phyloP scores from a whole-genome alignment of 192 early-diverging fungal genomes.

The Backusella parvicylindrica region DNA sequence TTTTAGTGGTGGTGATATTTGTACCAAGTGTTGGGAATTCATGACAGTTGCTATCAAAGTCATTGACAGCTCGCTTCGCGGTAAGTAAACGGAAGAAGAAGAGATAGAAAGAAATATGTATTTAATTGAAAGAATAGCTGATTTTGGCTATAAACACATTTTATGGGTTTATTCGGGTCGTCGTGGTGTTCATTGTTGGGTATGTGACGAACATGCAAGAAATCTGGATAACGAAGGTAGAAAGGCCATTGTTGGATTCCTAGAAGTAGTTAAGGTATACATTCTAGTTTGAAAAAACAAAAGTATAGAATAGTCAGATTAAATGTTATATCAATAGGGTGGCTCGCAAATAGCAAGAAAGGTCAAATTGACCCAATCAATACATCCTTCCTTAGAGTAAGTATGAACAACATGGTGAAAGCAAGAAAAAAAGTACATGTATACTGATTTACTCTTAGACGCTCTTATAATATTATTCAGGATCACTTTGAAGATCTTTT shows the following conservation, averaged over 20 bases:
- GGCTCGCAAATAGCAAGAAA: conserved; percentile 71
- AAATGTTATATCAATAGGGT: conserved; percentile 58
- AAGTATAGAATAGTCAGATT: not conserved
- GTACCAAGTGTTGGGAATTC: conserved; percentile 89
- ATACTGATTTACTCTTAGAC: conserved; percentile 28
- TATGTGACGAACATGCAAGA: conserved; percentile 86
- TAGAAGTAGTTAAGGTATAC: conserved; percentile 68
- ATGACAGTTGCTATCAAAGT: conserved; percentile 92
- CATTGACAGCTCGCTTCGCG: conserved; percentile 68
- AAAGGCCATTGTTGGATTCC: conserved; percentile 78
- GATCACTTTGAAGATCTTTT: conserved; percentile 71
- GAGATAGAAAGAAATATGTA: not conserved
- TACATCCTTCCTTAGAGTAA: conserved; percentile 75
- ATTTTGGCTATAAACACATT: conserved; percentile 93
- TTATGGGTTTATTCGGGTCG: conserved; percentile 97
- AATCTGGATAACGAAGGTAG: conserved; percentile 73
- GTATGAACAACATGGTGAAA: not conserved
- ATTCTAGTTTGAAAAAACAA: not conserved
- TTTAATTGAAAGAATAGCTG: conserved; percentile 45
- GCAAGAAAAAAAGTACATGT: not conserved
- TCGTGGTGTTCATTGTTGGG: conserved; percentile 98
- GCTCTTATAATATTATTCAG: conserved; percentile 60
- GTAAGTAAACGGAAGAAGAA: conserved; percentile 26
- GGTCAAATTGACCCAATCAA: conserved; percentile 57
- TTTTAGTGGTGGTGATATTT: conserved; percentile 76